Base-by-base conservation (phyloP, 2,329 filamentous ascomycete genomes). In the Scedosporium dehoogii region DNA sequence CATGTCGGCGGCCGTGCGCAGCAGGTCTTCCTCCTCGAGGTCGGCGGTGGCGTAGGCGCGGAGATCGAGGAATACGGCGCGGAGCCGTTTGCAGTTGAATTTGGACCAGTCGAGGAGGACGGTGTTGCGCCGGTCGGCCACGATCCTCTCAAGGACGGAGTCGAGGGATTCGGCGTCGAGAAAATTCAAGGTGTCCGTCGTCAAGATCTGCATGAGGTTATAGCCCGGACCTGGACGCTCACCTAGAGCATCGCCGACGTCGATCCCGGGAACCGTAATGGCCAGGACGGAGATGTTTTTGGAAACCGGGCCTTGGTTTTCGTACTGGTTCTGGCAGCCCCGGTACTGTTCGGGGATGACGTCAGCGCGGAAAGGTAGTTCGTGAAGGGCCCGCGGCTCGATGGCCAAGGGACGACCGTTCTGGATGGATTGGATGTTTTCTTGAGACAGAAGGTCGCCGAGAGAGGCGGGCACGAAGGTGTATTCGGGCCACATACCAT, bases 41-140 rank as follows among this genome's bases (percentile, higher is more conserved):
- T 14, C 44, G 23, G 5, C 23, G 16, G 18, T 44, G 7, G 16
- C 10, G 46, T 33, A 48, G 21, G 29, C 23, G 25, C 29, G 44
- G 46, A 60, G 25, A 9, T 60, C 59, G 46, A 60, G 44, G 44
- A 60, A 53, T n/a, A 60, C 59, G 44, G 59, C 59, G 27, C 59
- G 58, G 44, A 60, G 58, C 16, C 29, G 42, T 6, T 29, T n/a
- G 12, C 21, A 1, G 58, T 51, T 23, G 10, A 60, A 60, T 18
- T 51, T 60, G 16, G 21, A 48, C 58, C 58, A 60, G 42, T 51
- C 41, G 9, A 60, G 12, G 23, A 25, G 21, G 23, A 29, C 7
- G 14, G 42, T 29, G 23, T 23, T 10, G 7, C 23, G 16, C 12
- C 25, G 41, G 25, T 51, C 42, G 10, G 3, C 21, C 42, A 55